phyloP scores from a whole-genome alignment of 768 basidiomycete species.

The Lactifluus piperatus region DNA sequence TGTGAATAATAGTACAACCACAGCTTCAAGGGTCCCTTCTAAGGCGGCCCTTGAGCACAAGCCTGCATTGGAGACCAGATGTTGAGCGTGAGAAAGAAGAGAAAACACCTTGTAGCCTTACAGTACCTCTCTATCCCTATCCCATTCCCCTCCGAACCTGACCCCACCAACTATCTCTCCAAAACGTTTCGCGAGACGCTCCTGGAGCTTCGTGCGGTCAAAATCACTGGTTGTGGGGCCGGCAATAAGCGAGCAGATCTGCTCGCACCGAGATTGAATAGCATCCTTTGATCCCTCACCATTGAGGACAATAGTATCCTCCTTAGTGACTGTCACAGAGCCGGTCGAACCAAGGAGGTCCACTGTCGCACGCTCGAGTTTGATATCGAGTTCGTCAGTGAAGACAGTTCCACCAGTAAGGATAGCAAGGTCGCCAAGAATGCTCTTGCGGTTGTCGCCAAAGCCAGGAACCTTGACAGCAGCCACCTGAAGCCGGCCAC shows the following conservation, averaged over 20 bases:
- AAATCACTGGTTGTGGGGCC: conserved; percentile 87
- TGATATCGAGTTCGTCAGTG: conserved; percentile 88
- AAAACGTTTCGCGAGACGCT: conserved; percentile 90
- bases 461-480: no score
- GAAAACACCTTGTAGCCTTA: no score
- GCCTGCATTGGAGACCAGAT: no score
- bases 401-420: conserved; percentile 98
- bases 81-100: no score
- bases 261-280: conserved; percentile 91
- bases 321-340: conserved; percentile 91
- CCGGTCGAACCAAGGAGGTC: conserved; percentile 91
- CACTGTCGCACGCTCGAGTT: conserved; percentile 82
- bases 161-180: no score
- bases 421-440: conserved; percentile 61
- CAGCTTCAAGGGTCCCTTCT: no score
- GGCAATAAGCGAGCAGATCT: conserved; percentile 75
- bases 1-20: no score
- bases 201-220: conserved; percentile 91
- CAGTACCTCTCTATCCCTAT: no score
- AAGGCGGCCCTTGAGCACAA: no score
- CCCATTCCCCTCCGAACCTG: no score
- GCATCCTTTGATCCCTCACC: conserved; percentile 86
- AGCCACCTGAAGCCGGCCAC: no score
- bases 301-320: conserved; percentile 94
- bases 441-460: no score